phyloP scores from a whole-genome alignment of 768 basidiomycete species.

The Candolleomyces efflorescens region DNA sequence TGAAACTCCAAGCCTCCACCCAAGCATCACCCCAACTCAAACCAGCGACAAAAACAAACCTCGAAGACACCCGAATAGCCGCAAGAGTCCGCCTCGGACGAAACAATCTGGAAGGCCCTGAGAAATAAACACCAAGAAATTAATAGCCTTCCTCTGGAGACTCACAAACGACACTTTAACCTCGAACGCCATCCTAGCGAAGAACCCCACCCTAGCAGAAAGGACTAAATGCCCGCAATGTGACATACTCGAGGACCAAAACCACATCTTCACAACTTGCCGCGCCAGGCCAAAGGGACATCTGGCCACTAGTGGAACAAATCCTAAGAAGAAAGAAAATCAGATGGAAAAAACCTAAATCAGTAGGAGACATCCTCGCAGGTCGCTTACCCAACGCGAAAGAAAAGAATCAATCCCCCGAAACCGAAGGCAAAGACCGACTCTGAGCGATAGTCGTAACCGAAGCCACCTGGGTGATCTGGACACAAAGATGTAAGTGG shows the following conservation, averaged over 20 bases:
- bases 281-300: background rate
- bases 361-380: background rate
- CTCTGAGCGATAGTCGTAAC: conserved; percentile 7
- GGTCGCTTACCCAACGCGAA: background rate
- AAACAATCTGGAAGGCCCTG: background rate
- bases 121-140: background rate
- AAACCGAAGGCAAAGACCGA: background rate
- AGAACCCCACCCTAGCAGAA: background rate
- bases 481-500: conserved; percentile 10
- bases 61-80: background rate
- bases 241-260: background rate
- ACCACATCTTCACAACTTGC: background rate
- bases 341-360: background rate
- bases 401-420: background rate
- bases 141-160: background rate
- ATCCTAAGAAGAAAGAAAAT: background rate
- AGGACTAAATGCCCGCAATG: background rate
- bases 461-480: conserved; percentile 9
- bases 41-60: background rate
- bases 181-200: background rate
- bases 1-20: background rate
- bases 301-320: background rate
- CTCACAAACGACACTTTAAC: background rate
- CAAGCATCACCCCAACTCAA: background rate
- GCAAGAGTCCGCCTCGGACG: background rate